Evolutionary conservation across 2,329 filamentous ascomycete species (phyloP).

Genomic region (Exophiala phaeomuriformis): DNA sequence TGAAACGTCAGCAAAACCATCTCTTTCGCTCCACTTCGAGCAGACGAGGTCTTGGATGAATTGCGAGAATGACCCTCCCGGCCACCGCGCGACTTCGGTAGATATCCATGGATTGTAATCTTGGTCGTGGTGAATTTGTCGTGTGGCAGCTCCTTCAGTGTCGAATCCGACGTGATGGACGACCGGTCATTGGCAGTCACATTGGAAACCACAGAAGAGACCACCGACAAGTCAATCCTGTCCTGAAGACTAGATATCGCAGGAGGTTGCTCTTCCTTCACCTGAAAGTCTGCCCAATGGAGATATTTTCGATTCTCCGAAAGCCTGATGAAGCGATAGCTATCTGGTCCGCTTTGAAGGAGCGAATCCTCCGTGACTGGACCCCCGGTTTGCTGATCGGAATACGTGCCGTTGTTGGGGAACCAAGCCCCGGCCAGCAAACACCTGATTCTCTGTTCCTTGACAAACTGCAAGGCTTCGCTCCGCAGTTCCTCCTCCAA

Average conservation of each 20-base stretch:
- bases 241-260: conserved; percentile 14
- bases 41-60: conserved; percentile 27
- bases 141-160: conserved; percentile 22
- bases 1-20: conserved; percentile 72
- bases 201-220: conserved; percentile 91
- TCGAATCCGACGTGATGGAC: conserved; percentile 18
- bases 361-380: conserved; percentile 34
- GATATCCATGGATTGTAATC: conserved; percentile 81
- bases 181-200: conserved; percentile 53
- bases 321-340: conserved; percentile 77
- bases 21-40: conserved; percentile 48
- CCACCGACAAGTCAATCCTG: conserved; percentile 69
- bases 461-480: conserved; percentile 91
- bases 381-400: conserved; percentile 34
- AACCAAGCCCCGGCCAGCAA: conserved; percentile 90
- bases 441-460: conserved; percentile 89
- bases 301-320: conserved; percentile 86
- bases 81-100: conserved; percentile 30
- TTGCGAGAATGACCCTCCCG: conserved; percentile 30
- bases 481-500: conserved; percentile 86
- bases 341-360: conserved; percentile 40
- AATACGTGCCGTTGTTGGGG: conserved; percentile 46
- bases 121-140: conserved; percentile 58
- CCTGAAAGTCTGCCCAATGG: conserved; percentile 79
- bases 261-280: conserved; percentile 57